phyloP scores from a whole-genome alignment of 2,329 filamentous ascomycete genomes.

The Teratosphaeria epicoccoides region DNA sequence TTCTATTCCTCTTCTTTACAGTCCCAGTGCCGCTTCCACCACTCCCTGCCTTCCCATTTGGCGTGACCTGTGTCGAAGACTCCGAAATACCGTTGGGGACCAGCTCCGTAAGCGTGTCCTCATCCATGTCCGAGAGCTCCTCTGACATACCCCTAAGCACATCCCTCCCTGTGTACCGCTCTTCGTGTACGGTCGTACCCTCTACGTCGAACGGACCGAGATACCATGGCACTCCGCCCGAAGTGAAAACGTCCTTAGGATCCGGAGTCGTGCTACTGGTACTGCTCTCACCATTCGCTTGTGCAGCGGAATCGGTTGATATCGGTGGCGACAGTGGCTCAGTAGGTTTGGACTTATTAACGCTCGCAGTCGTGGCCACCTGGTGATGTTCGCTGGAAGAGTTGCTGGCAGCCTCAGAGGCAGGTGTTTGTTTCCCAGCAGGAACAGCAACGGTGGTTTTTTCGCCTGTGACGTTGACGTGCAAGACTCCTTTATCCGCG shows the following conservation, averaged over 20 bases:
- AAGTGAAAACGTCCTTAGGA: slow-evolving; percentile 30
- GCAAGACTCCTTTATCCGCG: slow-evolving; percentile 16
- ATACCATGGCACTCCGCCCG: slow-evolving; percentile 83
- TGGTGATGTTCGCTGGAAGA: slow-evolving; percentile 5
- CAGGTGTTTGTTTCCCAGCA: slow-evolving; percentile 12
- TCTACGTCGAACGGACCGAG: slow-evolving; percentile 66
- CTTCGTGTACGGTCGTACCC: slow-evolving; percentile 69
- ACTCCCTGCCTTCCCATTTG: slow-evolving; percentile 6
- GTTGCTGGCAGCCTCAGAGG: slow-evolving; percentile 15
- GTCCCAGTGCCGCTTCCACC: not conserved
- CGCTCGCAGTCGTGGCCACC: slow-evolving; percentile 4
- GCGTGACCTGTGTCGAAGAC: slow-evolving; percentile 6
- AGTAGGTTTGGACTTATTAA: slow-evolving; percentile 14
- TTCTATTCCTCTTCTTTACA: not conserved
- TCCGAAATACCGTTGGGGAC: slow-evolving; percentile 8
- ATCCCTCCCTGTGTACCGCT: slow-evolving; percentile 63
- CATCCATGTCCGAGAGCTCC: slow-evolving; percentile 73
- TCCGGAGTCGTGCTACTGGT: slow-evolving; percentile 22
- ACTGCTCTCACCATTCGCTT: not conserved
- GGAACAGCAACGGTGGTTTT: slow-evolving; percentile 10
- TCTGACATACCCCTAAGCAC: slow-evolving; percentile 67
- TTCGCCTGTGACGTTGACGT: slow-evolving; percentile 12
- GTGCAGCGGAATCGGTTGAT: slow-evolving; percentile 23
- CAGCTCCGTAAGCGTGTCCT: slow-evolving; percentile 68
- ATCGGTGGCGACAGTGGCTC: slow-evolving; percentile 27